phyloP scores from a whole-genome alignment of 257 asterid genomes.

The Cynanchum wilfordii region DNA sequence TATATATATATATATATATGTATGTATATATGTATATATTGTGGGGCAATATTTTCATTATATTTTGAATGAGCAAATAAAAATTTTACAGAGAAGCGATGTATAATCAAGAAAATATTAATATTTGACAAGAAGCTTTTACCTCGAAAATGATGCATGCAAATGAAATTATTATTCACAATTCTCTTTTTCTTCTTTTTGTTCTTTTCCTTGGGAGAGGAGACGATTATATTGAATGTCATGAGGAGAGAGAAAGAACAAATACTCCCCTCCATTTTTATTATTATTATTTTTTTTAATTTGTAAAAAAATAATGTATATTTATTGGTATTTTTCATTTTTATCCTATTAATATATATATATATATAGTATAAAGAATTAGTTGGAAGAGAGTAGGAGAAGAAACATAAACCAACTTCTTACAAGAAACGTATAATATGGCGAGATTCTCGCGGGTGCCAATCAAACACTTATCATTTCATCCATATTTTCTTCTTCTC shows the following conservation, averaged over 20 bases:
- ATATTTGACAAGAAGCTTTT: neutral
- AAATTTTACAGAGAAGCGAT: too few relatives aligned
- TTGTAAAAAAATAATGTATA: too few relatives aligned
- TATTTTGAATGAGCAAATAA: neutral
- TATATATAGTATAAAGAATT: neutral
- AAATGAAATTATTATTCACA: neutral
- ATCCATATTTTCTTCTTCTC: conserved; percentile 8
- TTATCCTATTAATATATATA: too few relatives aligned
- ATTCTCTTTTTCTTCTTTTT: neutral
- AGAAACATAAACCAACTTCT: neutral
- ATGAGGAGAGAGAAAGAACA: neutral
- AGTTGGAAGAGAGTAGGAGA: neutral
- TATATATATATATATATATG: too few relatives aligned
- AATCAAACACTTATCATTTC: conserved; percentile 2
- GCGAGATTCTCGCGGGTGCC: conserved; percentile 35
- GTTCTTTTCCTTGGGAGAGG: neutral
- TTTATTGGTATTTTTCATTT: too few relatives aligned
- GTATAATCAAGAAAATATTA: too few relatives aligned
- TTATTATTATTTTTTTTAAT: too few relatives aligned
- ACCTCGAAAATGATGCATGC: conserved; percentile 12
- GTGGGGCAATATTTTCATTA: neutral
- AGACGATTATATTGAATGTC: neutral
- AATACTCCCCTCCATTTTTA: too few relatives aligned
- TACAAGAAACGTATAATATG: conserved; percentile 24
- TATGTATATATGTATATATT: too few relatives aligned